These are phyloP conservation scores for Phytophthora cryptogea DNA, from an alignment of 352 stramenopile genomes.

Conservation along the genomic window DNA sequence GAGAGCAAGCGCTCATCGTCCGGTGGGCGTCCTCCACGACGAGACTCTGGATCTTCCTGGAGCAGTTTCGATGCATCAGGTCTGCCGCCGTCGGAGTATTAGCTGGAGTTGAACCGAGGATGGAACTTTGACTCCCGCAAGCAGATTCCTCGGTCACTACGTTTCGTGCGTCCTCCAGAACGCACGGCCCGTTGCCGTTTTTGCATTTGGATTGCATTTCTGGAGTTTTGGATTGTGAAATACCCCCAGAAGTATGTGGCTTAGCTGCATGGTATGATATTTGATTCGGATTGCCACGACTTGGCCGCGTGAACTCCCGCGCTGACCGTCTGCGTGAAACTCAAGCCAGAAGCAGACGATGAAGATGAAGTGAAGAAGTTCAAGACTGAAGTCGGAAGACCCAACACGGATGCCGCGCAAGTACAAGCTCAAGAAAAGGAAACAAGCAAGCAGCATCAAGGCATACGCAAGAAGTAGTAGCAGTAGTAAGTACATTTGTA, in stretches of 20 bases:
- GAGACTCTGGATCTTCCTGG: constrained; percentile 66
- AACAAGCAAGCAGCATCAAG: constrained; percentile 31
- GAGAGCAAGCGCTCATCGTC: constrained; percentile 55
- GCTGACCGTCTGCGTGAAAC: constrained; percentile 28
- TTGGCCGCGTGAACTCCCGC: constrained; percentile 21
- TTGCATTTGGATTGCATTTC: constrained; percentile 45
- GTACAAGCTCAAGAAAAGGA: constrained; percentile 33
- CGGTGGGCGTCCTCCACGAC: constrained; percentile 34
- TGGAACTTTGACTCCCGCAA: not conserved
- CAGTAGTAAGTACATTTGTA: constrained; percentile 56
- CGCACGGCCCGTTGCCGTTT: constrained; percentile 29
- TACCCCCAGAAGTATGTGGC: constrained; percentile 38
- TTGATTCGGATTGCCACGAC: constrained; percentile 41
- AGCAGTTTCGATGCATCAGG: constrained; percentile 50
- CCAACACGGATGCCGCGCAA: constrained; percentile 24
- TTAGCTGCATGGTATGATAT: constrained; percentile 47
- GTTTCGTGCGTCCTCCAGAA: constrained; percentile 16
- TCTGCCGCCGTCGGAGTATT: constrained; percentile 47
- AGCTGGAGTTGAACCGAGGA: constrained; percentile 3
- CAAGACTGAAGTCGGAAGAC: constrained; percentile 35
- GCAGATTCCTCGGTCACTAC: constrained; percentile 10
- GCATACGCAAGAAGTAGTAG: constrained; percentile 39
- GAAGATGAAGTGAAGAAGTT: constrained; percentile 44
- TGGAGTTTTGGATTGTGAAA: constrained; percentile 47
- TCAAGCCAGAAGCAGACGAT: constrained; percentile 32